phyloP scores from a whole-genome alignment of 202 grass and related monocot genomes.

The Saccharum hybrid region DNA sequence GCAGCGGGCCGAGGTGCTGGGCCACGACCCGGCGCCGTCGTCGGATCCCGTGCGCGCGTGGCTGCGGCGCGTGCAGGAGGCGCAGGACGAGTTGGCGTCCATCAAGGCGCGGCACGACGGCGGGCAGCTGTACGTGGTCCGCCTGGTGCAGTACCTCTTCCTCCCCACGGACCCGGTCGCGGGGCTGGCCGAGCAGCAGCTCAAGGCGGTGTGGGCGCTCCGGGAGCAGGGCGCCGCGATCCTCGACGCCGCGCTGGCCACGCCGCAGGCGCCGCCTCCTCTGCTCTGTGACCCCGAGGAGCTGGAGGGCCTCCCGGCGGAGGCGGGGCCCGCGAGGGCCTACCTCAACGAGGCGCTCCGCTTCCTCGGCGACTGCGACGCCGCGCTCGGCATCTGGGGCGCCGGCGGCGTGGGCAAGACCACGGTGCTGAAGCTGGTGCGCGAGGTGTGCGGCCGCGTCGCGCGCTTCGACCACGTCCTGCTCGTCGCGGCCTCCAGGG shows the following conservation, averaged over 20 bases:
- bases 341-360: constrained; percentile 46
- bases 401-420: constrained; percentile 66
- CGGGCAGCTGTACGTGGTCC: constrained; percentile 54
- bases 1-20: constrained; percentile 43
- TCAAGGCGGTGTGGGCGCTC: constrained; percentile 49
- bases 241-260: constrained; percentile 46
- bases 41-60: constrained; percentile 52
- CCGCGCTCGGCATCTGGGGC: constrained; percentile 55
- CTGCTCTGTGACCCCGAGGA: constrained; percentile 54
- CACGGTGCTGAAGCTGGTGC: constrained; percentile 46
- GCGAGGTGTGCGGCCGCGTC: constrained; percentile 42
- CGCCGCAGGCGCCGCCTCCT: constrained; percentile 52
- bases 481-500: constrained; percentile 49
- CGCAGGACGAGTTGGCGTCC: constrained; percentile 55
- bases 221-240: constrained; percentile 48
- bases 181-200: constrained; percentile 46
- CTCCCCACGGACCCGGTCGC: constrained; percentile 44
- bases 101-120: constrained; percentile 51
- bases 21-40: constrained; percentile 21
- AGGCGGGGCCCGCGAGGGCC: neutral
- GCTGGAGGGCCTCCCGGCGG: constrained; percentile 40
- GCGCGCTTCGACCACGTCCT: constrained; percentile 57
- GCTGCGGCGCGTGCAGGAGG: constrained; percentile 54
- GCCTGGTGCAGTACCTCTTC: constrained; percentile 53
- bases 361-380: constrained; percentile 48